These are phyloP conservation scores for Pseudogymnoascus sp. DNA, from an alignment of 2,329 filamentous ascomycete species.

Conservation along the genomic window DNA sequence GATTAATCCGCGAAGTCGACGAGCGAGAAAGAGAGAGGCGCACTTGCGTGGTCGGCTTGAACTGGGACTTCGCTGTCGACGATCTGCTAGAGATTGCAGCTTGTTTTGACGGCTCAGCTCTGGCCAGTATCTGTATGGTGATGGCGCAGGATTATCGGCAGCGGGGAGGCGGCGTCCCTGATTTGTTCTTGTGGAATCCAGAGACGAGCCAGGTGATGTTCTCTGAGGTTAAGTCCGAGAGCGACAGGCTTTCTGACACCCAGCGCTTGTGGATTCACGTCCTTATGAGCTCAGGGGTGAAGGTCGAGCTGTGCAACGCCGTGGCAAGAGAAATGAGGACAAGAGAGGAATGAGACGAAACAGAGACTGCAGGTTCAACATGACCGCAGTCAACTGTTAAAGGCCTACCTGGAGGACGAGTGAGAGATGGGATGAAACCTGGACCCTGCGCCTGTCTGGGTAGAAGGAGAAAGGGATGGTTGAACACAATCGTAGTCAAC, in stretches of 20 bases:
- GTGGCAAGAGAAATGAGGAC: slow-evolving; percentile 27
- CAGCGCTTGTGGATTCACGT: slow-evolving; percentile 97
- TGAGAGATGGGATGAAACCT: background rate
- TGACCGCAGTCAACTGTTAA: background rate
- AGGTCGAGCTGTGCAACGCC: slow-evolving; percentile 72
- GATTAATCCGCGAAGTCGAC: slow-evolving; percentile 64
- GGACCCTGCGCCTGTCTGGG: background rate
- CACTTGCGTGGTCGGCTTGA: slow-evolving; percentile 84
- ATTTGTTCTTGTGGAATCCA: slow-evolving; percentile 75
- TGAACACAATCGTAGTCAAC: background rate
- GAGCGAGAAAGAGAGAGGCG: slow-evolving; percentile 59
- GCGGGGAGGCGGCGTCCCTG: slow-evolving; percentile 80
- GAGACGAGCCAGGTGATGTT: slow-evolving; percentile 49
- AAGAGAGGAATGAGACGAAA: background rate
- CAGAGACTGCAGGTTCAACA: background rate
- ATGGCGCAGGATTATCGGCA: slow-evolving; percentile 92
- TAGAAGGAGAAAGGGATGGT: background rate
- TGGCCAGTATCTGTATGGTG: slow-evolving; percentile 84
- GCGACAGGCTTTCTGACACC: slow-evolving; percentile 91
- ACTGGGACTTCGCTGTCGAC: slow-evolving; percentile 78
- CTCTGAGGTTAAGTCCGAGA: slow-evolving; percentile 73
- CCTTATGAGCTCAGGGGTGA: slow-evolving; percentile 74
- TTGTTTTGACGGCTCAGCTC: slow-evolving; percentile 73
- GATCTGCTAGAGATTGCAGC: slow-evolving; percentile 73
- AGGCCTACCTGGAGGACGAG: background rate